These are phyloP conservation scores for Diplodia scrobiculata DNA, from an alignment of 2,329 filamentous ascomycete species.

Conservation along the genomic window DNA sequence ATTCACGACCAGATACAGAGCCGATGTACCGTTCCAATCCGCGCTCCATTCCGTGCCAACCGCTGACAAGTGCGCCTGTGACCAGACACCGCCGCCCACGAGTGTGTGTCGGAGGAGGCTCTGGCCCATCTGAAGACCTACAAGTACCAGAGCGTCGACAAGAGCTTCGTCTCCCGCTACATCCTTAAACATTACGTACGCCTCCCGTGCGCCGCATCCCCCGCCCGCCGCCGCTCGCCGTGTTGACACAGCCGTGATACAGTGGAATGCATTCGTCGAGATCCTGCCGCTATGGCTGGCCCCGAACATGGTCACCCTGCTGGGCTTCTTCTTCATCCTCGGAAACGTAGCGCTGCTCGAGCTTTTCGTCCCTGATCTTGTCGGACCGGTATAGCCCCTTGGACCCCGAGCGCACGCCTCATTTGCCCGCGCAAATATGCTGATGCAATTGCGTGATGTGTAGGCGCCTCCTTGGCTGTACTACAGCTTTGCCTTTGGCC, in stretches of 20 bases:
- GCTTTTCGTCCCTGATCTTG: conserved; percentile 82
- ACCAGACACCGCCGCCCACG: conserved; percentile 65
- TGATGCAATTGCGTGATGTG: conserved; percentile 8
- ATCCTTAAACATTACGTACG: conserved; percentile 93
- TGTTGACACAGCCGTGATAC: conserved; percentile 38
- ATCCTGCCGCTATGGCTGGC: conserved; percentile 93
- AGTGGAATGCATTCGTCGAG: conserved; percentile 98
- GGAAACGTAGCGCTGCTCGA: conserved; percentile 75
- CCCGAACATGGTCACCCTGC: conserved; percentile 93
- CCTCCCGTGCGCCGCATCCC: conserved; percentile 32
- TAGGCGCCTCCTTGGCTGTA: conserved; percentile 90
- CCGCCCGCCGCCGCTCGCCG: conserved; percentile 1
- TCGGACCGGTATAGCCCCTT: conserved; percentile 71
- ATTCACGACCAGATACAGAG: conserved; percentile 27
- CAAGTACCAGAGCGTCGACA: conserved; percentile 97
- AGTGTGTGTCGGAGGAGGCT: conserved; percentile 81
- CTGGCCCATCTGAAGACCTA: conserved; percentile 90
- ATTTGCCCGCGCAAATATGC: conserved; percentile 8
- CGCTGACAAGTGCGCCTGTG: conserved; percentile 17
- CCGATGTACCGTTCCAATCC: conserved; percentile 29
- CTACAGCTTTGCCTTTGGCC: conserved; percentile 89
- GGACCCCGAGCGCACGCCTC: background rate
- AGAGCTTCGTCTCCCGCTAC: conserved; percentile 89
- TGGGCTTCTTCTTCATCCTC: conserved; percentile 94
- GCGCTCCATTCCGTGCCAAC: conserved; percentile 12